Evolutionary conservation across 2,329 filamentous ascomycete genomes (phyloP), one percentile per base, ranked within the genome.

Genomic region (Xylaria arbuscula): DNA sequence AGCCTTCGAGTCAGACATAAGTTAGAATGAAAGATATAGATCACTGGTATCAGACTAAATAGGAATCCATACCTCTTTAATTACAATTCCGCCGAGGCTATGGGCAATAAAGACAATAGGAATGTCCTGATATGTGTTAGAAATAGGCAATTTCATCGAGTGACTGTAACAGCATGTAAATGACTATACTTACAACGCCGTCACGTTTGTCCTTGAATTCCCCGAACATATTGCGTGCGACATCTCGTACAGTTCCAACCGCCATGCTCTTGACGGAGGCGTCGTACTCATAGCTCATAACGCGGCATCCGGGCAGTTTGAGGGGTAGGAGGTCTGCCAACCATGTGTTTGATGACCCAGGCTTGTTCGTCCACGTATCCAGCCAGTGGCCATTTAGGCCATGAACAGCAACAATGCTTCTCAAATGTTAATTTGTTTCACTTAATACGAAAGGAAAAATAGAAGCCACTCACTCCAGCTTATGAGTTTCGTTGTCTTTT

Each of bases 41-140:
- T 24, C 7, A 4, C 15, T n/a, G 28, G 36, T 28, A 5, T 36
- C 28, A 38, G 13, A 13, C n/a, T n/a, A 34, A 17, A n/a, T 1
- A 6, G 38, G 36, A 2, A 54, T 47, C 22, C 51, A 38, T 56
- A 63, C 60, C 51, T 63, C 50, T 17, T 63, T 63, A 13, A 63
- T 56, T 8, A 63, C 60, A 28, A 63, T 47, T 10, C 51, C 60
- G 7, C 60, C 50, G 6, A 63, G 60, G 24, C 60, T 63, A 40
- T 63, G 60, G 2, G 50, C 51, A 38, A 63, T 22, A 48, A 63
- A 56, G 9, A 63, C 60, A 17, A 63, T 56, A 15, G 60, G 60
- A n/a, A 38, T 22, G 1, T 63, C 11, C 4, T 24, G 7, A 15
- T 55, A 56, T 10, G 8, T 45, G 34, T 53, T 28, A 61, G 32